Evolutionary conservation across 768 basidiomycete species (phyloP).

Genomic region (Cystobasidium tubakii): DNA sequence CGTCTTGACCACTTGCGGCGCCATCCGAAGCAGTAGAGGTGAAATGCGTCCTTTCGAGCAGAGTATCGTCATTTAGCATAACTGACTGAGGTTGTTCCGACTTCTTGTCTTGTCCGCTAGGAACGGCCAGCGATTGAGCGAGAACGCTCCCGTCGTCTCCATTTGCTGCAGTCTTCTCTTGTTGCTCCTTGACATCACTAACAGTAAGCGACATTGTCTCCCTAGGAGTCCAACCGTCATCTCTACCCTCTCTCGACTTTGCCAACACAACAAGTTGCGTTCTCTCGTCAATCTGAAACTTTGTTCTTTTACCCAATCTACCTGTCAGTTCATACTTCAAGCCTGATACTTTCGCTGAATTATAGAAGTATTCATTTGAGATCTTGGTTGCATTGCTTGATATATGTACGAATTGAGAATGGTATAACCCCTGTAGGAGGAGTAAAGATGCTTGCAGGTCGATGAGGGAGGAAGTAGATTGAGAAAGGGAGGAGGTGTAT

Average conservation of each 20-base stretch:
- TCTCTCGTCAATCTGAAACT: conserved; percentile 76
- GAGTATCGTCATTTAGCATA: conserved; percentile 85
- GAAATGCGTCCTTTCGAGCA: conserved; percentile 88
- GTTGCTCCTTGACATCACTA: too few species aligned
- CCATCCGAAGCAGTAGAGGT: conserved; percentile 56
- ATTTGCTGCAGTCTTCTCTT: conserved; percentile 20
- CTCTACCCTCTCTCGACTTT: conserved; percentile 60
- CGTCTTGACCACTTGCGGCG: conserved; percentile 25
- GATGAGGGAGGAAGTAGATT: conserved; percentile 47
- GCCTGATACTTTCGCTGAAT: conserved; percentile 68
- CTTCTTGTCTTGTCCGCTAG: background rate
- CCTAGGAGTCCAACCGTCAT: conserved; percentile 44
- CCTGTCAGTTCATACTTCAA: conserved; percentile 87
- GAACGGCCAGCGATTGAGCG: background rate
- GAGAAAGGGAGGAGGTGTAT: conserved; percentile 46
- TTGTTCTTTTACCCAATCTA: conserved; percentile 85
- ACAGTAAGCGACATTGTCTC: conserved; percentile 10
- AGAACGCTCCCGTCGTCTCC: conserved; percentile 22
- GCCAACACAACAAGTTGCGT: conserved; percentile 90
- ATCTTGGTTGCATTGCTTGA: conserved; percentile 58
- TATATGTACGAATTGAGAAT: conserved; percentile 58
- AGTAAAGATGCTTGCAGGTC: conserved; percentile 65
- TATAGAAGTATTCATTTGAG: conserved; percentile 70
- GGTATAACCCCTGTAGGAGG: conserved; percentile 71
- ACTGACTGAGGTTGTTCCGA: conserved; percentile 66